Percentiles rank a stretch among this genome's conserved stretches.
Evolutionary conservation across 2,329 filamentous ascomycete genomes (phyloP).

Genomic region (Dactylonectria macrodidyma): DNA sequence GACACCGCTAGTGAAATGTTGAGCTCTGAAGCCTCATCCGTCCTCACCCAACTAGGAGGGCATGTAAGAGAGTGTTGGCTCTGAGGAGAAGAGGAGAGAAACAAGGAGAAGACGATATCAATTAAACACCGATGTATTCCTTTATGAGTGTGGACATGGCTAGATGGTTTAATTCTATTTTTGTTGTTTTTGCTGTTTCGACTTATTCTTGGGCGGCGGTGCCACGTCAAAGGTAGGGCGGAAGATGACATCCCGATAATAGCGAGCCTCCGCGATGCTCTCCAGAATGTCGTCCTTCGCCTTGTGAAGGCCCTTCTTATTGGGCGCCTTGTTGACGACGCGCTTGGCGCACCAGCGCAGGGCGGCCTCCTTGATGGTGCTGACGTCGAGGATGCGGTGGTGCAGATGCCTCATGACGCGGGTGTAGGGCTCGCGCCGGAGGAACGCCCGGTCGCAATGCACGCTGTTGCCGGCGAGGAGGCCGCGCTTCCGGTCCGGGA

Average conservation of each 20-base stretch:
- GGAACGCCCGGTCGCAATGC: conserved; percentile 89
- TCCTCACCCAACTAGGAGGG: not conserved
- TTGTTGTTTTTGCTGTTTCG: conserved; percentile 26
- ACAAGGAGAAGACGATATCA: not conserved
- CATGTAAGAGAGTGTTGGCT: not conserved
- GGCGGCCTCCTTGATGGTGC: conserved; percentile 90
- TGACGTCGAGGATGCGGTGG: conserved; percentile 94
- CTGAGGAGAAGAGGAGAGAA: not conserved
- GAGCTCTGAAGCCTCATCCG: not conserved
- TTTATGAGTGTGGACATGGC: not conserved
- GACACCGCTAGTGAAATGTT: not conserved
- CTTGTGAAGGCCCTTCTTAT: conserved; percentile 84
- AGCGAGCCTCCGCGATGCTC: conserved; percentile 92
- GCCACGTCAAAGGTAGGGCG: conserved; percentile 48
- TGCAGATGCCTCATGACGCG: conserved; percentile 83
- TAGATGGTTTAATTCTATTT: not conserved
- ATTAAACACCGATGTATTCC: not conserved
- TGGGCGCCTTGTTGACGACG: conserved; percentile 71
- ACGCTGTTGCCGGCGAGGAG: conserved; percentile 94
- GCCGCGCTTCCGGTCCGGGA: conserved; percentile 77
- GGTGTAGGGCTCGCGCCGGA: conserved; percentile 81
- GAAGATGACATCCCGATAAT: conserved; percentile 83
- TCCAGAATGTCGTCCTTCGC: conserved; percentile 93
- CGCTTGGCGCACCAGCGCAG: conserved; percentile 77
- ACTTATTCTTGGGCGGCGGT: conserved; percentile 42